Base-by-base conservation (phyloP, 768 basidiomycete species). In the Epithele typhae region DNA sequence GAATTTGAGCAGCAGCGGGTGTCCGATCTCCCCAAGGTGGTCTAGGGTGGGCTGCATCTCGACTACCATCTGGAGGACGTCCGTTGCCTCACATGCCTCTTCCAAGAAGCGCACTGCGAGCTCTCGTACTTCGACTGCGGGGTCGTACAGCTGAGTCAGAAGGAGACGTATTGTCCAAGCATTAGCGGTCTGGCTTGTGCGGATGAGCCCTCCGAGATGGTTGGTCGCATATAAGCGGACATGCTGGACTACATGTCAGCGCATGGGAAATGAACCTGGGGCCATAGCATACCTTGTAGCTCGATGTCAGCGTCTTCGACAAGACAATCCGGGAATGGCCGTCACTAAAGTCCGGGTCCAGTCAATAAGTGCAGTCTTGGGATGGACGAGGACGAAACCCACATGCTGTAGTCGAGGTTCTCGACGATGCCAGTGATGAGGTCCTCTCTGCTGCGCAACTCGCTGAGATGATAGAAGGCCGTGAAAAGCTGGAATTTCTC, bases 11-110 rank as follows among this genome's bases (percentile, higher is more conserved):
- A 98, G 66, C 17, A 99, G 66, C 0, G 87, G 82, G 62, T 94
- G 88, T 0, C 94, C 95, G 33, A 93, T 79, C 39, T 93, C 92
- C 3, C 94, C 96, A 3, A 99, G 73, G 67, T 98, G 93, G 58
- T 98, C 94, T 69, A 98, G 77, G 11, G 86, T 91, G 1, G 96
- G 96, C 53, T 92, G 86, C 82, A 97, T 87, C 60, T 89, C 85
- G 3, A 99, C 94, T 3, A 98, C 91, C 42, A 89, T 73, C 59
- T 94, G 86, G 22, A 99, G 73, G 18, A 87, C 79, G 33, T 89
- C 87, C 55, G 83, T 79, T 10, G 82, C 76, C 58, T 93, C 86
- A 57, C 95, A 98, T 1, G 85, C 91, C 56, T 90, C 89, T 61
- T 96, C 87, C 5, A 99, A 75, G 59, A 85, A 88, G 49, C 82